phyloP scores from a whole-genome alignment of 139 green algal genomes.

The Chlamydomonas sphaeroides region DNA sequence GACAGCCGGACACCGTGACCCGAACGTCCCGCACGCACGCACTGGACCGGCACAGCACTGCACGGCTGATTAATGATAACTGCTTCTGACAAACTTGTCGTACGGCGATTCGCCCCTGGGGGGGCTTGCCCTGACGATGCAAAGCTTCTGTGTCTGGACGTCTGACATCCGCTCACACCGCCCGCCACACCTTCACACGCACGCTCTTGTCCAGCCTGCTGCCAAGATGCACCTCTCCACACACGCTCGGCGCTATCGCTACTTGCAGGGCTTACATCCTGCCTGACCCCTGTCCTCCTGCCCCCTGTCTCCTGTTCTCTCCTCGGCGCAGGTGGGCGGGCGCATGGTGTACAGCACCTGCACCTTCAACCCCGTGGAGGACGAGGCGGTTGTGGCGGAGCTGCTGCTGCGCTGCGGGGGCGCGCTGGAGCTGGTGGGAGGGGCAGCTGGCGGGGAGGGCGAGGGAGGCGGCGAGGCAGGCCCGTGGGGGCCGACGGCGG shows the following conservation, averaged over 20 bases:
- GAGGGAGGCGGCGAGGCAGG: no score
- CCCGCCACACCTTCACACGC: no score
- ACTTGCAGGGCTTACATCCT: no score
- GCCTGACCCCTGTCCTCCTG: background rate
- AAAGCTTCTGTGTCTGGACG: conserved; percentile 26
- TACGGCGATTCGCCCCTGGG: background rate
- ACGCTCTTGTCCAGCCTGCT: no score
- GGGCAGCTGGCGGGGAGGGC: no score
- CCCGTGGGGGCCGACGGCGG: no score
- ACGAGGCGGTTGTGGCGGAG: conserved; percentile 98
- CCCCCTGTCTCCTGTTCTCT: no score
- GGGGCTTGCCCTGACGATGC: conserved; percentile 1
- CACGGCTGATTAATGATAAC: conserved; percentile 22
- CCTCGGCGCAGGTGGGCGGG: conserved; percentile 77
- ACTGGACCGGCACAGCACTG: background rate
- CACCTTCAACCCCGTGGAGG: conserved; percentile 98
- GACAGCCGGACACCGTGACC: background rate
- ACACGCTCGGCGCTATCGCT: no score
- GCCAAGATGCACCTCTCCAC: no score
- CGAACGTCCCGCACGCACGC: no score
- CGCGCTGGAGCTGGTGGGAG: conserved; percentile 88
- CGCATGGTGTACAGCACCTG: conserved; percentile 98
- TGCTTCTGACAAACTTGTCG: background rate
- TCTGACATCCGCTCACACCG: conserved; percentile 15
- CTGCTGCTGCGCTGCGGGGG: conserved; percentile 65